phyloP scores from a whole-genome alignment of 495 filamentous ascomycete species.

The Daldinia loculata region DNA sequence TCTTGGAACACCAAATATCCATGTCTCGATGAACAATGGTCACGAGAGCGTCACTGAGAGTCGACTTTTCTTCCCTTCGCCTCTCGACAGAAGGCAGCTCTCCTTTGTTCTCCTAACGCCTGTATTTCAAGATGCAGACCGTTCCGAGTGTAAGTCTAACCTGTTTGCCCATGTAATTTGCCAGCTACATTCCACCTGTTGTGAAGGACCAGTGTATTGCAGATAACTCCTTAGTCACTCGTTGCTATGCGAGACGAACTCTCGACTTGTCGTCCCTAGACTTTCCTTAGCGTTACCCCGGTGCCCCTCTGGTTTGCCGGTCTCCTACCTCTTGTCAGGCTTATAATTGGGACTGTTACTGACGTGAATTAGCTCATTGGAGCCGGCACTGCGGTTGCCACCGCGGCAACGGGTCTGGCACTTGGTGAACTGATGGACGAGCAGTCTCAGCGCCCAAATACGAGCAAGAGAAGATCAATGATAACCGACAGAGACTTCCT shows the following conservation, averaged over 20 bases:
- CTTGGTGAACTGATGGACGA: conserved; percentile 56
- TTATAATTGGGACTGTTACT: conserved; percentile 28
- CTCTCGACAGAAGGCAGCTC: conserved; percentile 50
- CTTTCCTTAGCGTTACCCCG: neutral
- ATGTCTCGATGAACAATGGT: conserved; percentile 49
- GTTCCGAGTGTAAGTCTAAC: conserved; percentile 68
- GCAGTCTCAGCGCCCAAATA: conserved; percentile 33
- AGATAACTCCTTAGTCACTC: neutral
- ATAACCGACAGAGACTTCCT: conserved; percentile 52
- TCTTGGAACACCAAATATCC: conserved; percentile 33
- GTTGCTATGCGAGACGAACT: neutral
- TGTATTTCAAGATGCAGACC: conserved; percentile 65
- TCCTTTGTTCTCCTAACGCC: conserved; percentile 51
- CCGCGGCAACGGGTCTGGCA: conserved; percentile 64
- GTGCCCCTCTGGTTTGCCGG: conserved; percentile 3
- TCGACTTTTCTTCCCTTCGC: conserved; percentile 49
- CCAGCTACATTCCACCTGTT: conserved; percentile 4
- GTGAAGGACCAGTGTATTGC: conserved; percentile 6
- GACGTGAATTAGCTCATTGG: conserved; percentile 60
- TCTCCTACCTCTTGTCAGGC: conserved; percentile 3
- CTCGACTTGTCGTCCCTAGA: neutral
- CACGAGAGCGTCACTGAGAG: conserved; percentile 45
- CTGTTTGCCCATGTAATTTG: conserved; percentile 12
- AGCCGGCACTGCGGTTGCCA: conserved; percentile 66
- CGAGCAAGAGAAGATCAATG: conserved; percentile 57